Base-by-base conservation (phyloP, 306 rosid genomes). In the Rubus parviflorus region DNA sequence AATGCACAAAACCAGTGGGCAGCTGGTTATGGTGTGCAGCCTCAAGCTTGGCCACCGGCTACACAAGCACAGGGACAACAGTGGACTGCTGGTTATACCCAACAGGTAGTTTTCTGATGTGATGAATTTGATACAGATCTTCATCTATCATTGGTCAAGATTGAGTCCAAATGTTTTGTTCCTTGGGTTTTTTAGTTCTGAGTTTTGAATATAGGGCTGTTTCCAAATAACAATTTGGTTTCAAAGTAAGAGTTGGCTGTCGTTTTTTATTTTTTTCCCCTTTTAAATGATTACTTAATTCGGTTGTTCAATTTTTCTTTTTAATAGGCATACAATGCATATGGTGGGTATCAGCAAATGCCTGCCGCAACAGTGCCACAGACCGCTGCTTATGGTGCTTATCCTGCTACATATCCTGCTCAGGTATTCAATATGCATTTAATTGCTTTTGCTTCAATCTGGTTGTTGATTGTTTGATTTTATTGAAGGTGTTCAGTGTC, bases 51-150 rank as follows among this genome's bases (percentile, higher is more conserved):
- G 99, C 99, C 99, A 49, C 90, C 96, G 8, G 89, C 77, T 65
- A 76, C 96, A 47, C 99, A 89, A 86, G 88, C 94, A 69, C 99
- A 88, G 85, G 98, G 93, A 57, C 98, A 96, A 80, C 99, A 96
- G 78, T 96, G 99, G 99, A 61, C 91, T 57, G 90, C 99, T 77
- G 94, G 93, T 70, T 96, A 96, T 85, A 57, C 94, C 52, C 99
- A 89, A 80, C 92, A 86, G 96, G 99, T 96, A 79, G 42, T 66
- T 68, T 75, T 57, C 35, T 25, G 75, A 43, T 65, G 54, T 52
- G 42, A 19, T 49, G 65, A 37, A 35, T 61, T 61, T 30, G 35
- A 30, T 30, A 30, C 35, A 30, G 35, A 30, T 30, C 2, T 0
- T 30, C 30, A 1, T 30, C 35, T 30, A 30, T 30, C 35, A 30